Evolutionary conservation across 2,329 filamentous ascomycete genomes (phyloP), one percentile per base, ranked within the genome.

Genomic region (Aspergillus unguis): DNA sequence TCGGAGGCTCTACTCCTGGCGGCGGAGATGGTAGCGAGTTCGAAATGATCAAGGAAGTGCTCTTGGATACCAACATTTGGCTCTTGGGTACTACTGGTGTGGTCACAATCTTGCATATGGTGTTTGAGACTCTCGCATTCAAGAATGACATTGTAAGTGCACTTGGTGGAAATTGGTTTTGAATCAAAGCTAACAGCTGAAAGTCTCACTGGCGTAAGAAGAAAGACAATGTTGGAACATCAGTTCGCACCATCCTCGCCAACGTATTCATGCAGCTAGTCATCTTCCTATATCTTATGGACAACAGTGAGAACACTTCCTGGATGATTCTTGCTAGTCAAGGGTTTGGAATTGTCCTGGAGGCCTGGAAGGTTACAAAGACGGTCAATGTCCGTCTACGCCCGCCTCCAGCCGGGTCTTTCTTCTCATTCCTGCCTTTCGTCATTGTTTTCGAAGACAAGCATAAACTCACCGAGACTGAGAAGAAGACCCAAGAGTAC

Each of bases 321-420:
- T 99, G 92, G 92, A 97, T 99, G 91, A 97, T 99, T 63, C 79
- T 99, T 23, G 91, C 92, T 46, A 88, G 90, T 8, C 94, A 99
- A 75, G 94, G 87, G 23, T 85, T 95, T 57, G 91, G 92, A 46
- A 88, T 90, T 51, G 71, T 86, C 1, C 80, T 90, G 44, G 86
- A 90, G 71, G 85, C 85, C 40, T 99, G 94, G 94, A 99, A 99
- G 74, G 86, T 99, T 64, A 99, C 94, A 7, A 97, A 96, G 47
- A 84, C 92, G 0, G 94, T 97, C 63, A 85, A 99, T 65, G 88
- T 99, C 52, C 86, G 90, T 50, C 64, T 97, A 53, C 86, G 90
- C 9, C 80, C 84, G 3, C 81, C 87, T 0, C 76, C 80, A 0
- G 80, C 86, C 0, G 85, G 83, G 48, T 89, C 87, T 0, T 75